phyloP scores from a whole-genome alignment of 306 rosid genomes.

The Begonia peltatifolia region DNA sequence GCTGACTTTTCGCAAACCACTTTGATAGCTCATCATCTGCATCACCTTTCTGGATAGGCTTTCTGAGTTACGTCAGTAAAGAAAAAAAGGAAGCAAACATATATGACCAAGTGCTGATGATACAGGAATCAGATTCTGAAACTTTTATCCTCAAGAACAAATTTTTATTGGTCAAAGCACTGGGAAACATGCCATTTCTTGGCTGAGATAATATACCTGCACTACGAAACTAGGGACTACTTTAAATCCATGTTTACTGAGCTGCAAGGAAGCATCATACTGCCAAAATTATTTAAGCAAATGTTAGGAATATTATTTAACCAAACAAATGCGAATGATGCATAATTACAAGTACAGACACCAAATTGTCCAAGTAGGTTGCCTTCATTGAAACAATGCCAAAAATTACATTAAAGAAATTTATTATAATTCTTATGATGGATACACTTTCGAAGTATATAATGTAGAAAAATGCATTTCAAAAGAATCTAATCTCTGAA shows the following conservation, averaged over 20 bases:
- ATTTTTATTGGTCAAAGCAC: too few relatives aligned
- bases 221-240: conserved; percentile 65
- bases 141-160: too few relatives aligned
- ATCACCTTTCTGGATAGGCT: conserved; percentile 42
- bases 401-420: too few relatives aligned
- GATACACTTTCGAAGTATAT: too few relatives aligned
- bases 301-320: conserved; percentile 7
- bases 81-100: not conserved
- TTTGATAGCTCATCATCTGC: conserved; percentile 44
- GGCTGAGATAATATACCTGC: conserved; percentile 30
- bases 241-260: conserved; percentile 47
- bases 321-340: not conserved
- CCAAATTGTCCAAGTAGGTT: not conserved
- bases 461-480: too few relatives aligned
- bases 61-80: conserved; percentile 11
- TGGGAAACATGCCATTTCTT: too few relatives aligned
- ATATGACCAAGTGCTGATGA: too few relatives aligned
- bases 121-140: too few relatives aligned
- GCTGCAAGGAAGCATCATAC: conserved; percentile 83
- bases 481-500: too few relatives aligned
- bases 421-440: too few relatives aligned
- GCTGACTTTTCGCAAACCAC: conserved; percentile 59
- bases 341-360: not conserved
- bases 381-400: too few relatives aligned
- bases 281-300: conserved; percentile 23